Evolutionary conservation across 2,329 filamentous ascomycete species (phyloP), one percentile per base, ranked within the genome.

Genomic region (Dactylellina sp.): DNA sequence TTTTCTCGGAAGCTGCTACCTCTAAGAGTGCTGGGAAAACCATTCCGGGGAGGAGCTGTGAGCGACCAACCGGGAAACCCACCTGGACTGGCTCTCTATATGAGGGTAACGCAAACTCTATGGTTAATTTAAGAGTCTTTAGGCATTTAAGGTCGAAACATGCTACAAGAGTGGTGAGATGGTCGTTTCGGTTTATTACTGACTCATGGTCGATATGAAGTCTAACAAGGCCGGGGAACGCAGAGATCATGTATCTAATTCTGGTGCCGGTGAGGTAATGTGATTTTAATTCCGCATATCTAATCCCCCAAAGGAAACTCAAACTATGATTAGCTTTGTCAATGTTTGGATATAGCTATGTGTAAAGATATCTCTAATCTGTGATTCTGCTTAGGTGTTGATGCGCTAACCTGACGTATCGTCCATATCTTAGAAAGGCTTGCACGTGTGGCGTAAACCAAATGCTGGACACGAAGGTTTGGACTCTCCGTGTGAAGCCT

Each of bases 181-280:
- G 53, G 37, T 57, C 53, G 39, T 57, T 57, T 25, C 39, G 37
- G 12, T 35, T 35, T n/a, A 18, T 5, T 7, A n/a, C n/a, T 7
- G 53, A 18, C 2, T 2, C 7, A 6, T 42, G 53, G 22, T n/a
- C 9, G 7, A 57, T 11, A 5, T 44, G 18, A 12, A 57, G 53
- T 2, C 4, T n/a, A 11, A 35, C 40, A 14, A 57, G 37, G 32
- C 14, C n/a, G 37, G 5, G 12, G 24, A 57, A 57, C 12, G 16
- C 7, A n/a, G 37, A 16, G 14, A 57, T 14, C 7, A 57, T 3
- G 4, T 44, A 11, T 16, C 53, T 25, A 20, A 28, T 57, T 42
- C 24, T 42, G 18, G 9, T 9, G 5, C 53, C 53, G 37, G 18
- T 32, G 22, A 57, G 53, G 22, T 14, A 20, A 7, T 37, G 16